Base-by-base conservation (phyloP, 306 rosid species). In the Prunus mongolica region DNA sequence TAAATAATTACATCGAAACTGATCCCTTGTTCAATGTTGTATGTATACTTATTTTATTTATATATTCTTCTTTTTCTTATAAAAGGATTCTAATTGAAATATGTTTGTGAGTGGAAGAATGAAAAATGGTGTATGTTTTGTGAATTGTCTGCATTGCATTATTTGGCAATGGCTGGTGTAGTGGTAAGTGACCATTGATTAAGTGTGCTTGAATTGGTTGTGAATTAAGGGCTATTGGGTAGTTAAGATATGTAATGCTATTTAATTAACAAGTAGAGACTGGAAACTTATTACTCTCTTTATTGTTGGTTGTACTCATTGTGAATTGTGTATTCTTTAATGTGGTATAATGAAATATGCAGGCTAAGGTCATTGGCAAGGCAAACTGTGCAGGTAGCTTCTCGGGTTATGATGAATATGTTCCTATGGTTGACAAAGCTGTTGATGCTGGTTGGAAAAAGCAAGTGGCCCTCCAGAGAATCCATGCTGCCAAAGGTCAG, bases 401-500 rank as follows among this genome's bases (percentile, higher is more conserved):
- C 69, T 71, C 89, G 16, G 96, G 96, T 54, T 92, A 90, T 82
- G 97, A 92, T 78, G 99, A 92, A 76, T 95, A 92, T 72, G 87
- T 95, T 74, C 99, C 99, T 66, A 89, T 95, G 93, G 97, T 95
- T 69, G 99, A 95, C 88, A 95, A 95, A 87, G 84, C 97, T 58
- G 99, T 95, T 78, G 99, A 95, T 86, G 84, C 89, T 78, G 67
- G 54, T 76, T 92, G 92, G 96, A 95, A 92, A 88, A 89, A 84
- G 77, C 97, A 88, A 76, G 72, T 80, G 54, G 81, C 89, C 52
- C 76, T 83, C 45, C 96, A 85, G 82, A 84, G 73, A 75, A 79
- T 89, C 77, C 74, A 49, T 66, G 69, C 90, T 80, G 82, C 86
- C 38, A 89, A 84, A 90, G 97, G 99, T 92, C 74, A 64, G 79